Evolutionary conservation across 768 basidiomycete species (phyloP), one percentile per base, ranked within the genome.

Genomic region (Termitomyces sp.): DNA sequence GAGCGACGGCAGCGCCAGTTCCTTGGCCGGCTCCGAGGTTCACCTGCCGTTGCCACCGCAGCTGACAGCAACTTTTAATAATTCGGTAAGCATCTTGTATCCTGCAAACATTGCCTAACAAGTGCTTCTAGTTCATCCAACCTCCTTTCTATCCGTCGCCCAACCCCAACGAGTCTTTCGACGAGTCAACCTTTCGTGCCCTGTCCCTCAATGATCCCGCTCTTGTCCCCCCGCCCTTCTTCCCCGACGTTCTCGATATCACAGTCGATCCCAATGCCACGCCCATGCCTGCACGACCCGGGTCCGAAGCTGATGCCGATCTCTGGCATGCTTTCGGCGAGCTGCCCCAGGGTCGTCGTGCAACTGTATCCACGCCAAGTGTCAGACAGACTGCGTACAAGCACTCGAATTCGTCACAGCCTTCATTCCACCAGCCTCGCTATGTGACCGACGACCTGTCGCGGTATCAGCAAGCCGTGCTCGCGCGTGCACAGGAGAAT

Each of bases 131-230:
- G 23, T 19, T 17, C 26, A 31, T 11, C 10, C 51, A 52, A 4
- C 3, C 11, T 6, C 5, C 38, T 9, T 51, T 51, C 3, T 15
- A 51, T 8, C 19, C 54, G 19, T 41, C 54, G 14, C 33, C 46
- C 43, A 52, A 21, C 11, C 14, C 50, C 28, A 41, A 53, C 12
- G 11, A 54, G 42, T 9, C 46, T 35, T 46, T 50, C 42, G 53
- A 75, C 55, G 62, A 79, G 56, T 79, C 77, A 23, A 85, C 84
- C 1, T 91, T 92, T 65, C 89, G 87, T 8, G 75, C 86, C 51
- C 81, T 92, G 84, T 83, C 82, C 19, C 76, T 92, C 50, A 89
- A 90, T 55, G 89, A 91, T 64, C 81, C 84, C 1, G 79, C 79
- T 53, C 83, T 85, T 8, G 74, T 90, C 38, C 83, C 30, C 0